A percentile compares a stretch with the other conserved stretches of the same genome.
Conservation (phyloP, 345 rosid species). For the Trapa bicornis region DNA sequence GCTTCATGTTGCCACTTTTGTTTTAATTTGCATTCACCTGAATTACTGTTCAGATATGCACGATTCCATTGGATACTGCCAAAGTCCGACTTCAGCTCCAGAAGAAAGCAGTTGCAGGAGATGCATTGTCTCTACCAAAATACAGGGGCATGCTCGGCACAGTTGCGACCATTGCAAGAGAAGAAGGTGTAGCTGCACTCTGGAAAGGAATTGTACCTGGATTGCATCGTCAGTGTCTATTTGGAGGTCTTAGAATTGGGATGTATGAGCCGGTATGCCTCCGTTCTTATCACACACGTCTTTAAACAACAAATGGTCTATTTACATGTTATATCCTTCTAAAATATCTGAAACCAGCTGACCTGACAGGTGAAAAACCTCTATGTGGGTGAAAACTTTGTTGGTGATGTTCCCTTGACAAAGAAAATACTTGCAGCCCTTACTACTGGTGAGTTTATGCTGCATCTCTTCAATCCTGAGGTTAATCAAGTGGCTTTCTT, state of each 20-base stretch:
- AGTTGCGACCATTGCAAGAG: conserved; percentile 79
- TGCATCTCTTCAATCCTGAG: neutral
- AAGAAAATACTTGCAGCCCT: conserved; percentile 97
- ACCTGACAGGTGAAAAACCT: conserved; percentile 59
- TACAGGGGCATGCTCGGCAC: conserved; percentile 91
- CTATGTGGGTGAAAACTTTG: conserved; percentile 72
- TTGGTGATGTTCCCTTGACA: conserved; percentile 90
- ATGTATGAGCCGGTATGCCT: conserved; percentile 87
- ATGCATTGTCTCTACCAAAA: conserved; percentile 44
- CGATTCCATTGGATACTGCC: conserved; percentile 96
- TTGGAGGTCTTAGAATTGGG: conserved; percentile 94
- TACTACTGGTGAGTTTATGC: conserved; percentile 67
- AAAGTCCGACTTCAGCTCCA: conserved; percentile 99
- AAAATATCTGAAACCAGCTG: too few relatives aligned
- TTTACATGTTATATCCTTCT: too few relatives aligned
- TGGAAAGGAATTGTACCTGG: conserved; percentile 98
- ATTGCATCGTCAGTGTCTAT: conserved; percentile 87
- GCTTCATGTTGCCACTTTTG: neutral
- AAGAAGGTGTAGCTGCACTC: conserved; percentile 80
- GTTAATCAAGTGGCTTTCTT: neutral
- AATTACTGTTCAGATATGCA: conserved; percentile 50
- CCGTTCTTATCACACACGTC: neutral
- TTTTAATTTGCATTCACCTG: conserved; percentile 1
- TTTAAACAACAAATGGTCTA: too few relatives aligned
- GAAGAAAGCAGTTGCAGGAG: conserved; percentile 51